Evolutionary conservation across 345 rosid species (phyloP), one percentile per base, ranked within the genome.

Genomic region (Brassica carinata): DNA sequence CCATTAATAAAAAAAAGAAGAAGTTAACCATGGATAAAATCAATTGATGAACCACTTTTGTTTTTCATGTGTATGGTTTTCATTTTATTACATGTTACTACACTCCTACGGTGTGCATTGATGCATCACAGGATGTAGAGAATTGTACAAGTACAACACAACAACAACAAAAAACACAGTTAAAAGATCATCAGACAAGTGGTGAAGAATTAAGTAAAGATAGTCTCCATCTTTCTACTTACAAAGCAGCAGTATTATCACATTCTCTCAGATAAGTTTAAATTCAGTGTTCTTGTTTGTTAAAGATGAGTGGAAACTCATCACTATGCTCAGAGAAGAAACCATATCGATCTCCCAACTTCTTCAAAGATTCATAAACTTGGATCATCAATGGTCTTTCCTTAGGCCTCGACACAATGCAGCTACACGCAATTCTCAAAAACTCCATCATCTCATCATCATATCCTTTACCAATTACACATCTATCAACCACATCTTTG

Each of bases 361-460:
- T 81, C 77, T 86, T 86, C 73, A 84, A 19, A 38, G 84, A 84
- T 48, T 86, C 87, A 13, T 79, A 87, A 67, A 85, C 87, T 68
- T 83, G 78, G 13, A 74, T 62, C 89, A 85, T 85, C 51, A 75
- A 71, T 13, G 84, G 86, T 79, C 89, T 77, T 68, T 87, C 89
- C 73, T 82, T 87, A 14, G 87, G 87, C 65, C 86, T 82, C 5
- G 85, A 58, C 18, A 77, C 85, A 69, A 87, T 82, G 23, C 90
- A 87, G 62, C 80, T 77, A 78, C 86, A 80, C 2, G 85, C 90
- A 1, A 84, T 77, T 73, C 64, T 80, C 73, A 87, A 66, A 70
- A 80, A 68, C 75, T 82, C 83, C 57, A 76, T 27, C 3, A 82
- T 62, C 73, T 85, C 90, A 6, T 84, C 79, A 14, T 87, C 90